Conservation (phyloP, 163 green algal genomes). For the Scenedesmus sp. region DNA sequence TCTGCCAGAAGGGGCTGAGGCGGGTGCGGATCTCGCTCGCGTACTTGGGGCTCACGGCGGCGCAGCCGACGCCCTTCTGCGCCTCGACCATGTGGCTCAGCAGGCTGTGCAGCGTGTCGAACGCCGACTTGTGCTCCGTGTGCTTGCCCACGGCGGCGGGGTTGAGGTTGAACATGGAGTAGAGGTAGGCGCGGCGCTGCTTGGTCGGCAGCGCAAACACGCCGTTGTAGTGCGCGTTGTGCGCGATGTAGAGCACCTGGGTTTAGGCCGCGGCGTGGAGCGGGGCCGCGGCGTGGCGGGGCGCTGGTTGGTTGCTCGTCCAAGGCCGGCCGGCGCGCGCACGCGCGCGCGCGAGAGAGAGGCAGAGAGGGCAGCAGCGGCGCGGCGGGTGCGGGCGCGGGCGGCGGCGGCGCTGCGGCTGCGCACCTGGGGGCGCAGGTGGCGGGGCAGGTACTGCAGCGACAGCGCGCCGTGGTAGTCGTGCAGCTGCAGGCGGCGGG, state of each 20-base stretch:
- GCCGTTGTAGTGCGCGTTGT: constrained; percentile 60
- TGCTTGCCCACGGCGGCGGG: constrained; percentile 9
- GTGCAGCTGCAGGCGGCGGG: constrained; percentile 49
- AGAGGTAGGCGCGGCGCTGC: constrained; percentile 51
- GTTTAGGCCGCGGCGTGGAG: too few species aligned
- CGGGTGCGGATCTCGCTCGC: constrained; percentile 46
- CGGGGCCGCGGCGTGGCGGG: too few species aligned
- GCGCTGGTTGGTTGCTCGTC: too few species aligned
- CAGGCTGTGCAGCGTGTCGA: constrained; percentile 56
- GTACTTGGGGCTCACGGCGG: constrained; percentile 57
- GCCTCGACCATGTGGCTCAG: constrained; percentile 43
- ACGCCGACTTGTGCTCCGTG: constrained; percentile 53
- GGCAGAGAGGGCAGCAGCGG: too few species aligned
- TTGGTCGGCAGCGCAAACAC: constrained; percentile 47
- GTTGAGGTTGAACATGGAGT: constrained; percentile 49
- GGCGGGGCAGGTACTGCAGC: constrained; percentile 49
- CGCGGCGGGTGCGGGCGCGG: too few species aligned
- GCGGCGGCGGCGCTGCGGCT: too few species aligned
- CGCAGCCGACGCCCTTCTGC: constrained; percentile 53
- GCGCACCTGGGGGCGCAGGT: constrained; percentile 2
- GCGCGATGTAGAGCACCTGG: constrained; percentile 47
- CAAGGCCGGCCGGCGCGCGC: too few species aligned
- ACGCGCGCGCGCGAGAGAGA: background rate
- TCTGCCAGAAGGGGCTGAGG: constrained; percentile 54
- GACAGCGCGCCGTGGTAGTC: constrained; percentile 55